A percentile compares a stretch with the other conserved stretches of the same genome.
Evolutionary conservation across 192 early-diverging fungal genomes (phyloP).

Genomic region (Diversispora epigaea): DNA sequence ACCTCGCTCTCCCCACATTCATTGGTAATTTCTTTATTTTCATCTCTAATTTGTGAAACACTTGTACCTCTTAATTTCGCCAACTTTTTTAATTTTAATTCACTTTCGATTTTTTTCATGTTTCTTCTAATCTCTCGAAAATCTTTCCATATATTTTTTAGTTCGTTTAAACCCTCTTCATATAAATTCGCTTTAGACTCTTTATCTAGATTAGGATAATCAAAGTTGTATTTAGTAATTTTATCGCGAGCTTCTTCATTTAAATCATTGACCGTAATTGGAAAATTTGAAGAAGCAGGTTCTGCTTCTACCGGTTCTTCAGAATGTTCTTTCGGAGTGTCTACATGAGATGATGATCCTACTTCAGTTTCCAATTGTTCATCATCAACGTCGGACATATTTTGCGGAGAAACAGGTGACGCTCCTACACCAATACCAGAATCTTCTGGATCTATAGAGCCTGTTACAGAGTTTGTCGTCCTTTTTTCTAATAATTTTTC

Average conservation of each 20-base stretch:
- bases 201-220: not conserved
- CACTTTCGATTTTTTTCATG: not conserved
- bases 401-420: not conserved
- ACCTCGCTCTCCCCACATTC: not conserved
- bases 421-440: not conserved
- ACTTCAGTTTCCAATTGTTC: not conserved
- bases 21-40: not conserved
- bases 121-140: not conserved
- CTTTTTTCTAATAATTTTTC: too few species aligned
- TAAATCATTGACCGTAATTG: not conserved
- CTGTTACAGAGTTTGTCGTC: not conserved
- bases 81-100: not conserved
- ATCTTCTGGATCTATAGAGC: not conserved
- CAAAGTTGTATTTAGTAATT: slow-evolving; percentile 12
- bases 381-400: not conserved
- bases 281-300: not conserved
- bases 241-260: not conserved
- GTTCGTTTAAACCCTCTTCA: slow-evolving; percentile 1
- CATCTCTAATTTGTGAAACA: not conserved
- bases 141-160: not conserved
- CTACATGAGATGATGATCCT: not conserved
- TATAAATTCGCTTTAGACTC: slow-evolving; percentile 8
- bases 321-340: not conserved
- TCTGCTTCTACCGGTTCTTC: slow-evolving; percentile 7
- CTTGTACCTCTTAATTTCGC: not conserved